Base-by-base conservation (phyloP, 805 yeast species). In the Kluyveromyces dobzhanskii region DNA sequence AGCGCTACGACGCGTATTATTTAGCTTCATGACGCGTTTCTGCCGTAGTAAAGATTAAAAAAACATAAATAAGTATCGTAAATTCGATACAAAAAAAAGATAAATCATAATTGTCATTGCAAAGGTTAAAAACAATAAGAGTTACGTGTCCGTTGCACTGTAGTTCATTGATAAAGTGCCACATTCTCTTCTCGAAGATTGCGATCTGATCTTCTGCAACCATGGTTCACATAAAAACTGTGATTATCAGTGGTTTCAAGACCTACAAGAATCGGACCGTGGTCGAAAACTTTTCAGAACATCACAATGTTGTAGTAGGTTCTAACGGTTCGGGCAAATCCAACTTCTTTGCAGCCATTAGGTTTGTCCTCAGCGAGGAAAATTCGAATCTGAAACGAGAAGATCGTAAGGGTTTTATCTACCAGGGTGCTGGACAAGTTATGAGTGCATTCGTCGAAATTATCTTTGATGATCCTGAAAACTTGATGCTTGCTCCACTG, bases 251-350 rank as follows among this genome's bases (percentile, higher is more conserved):
- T 56, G 97, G 97, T 26, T 90, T 90, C 67, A 87, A 86, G 62
- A 87, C 97, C 45, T 90, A 87, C 58, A 82, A 83, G 61, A 81
- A 84, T 51, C 78, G 85, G 30, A 84, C 95, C 0, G 71, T 76
- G 3, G 75, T 88, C 10, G 92, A 83, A 30, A 68, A 75, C 12
- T 66, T 92, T 24, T 81, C 94, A 1, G 90, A 94, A 0, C 76
- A 76, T 39, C 82, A 80, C 54, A 90, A 90, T 62, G 94, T 90
- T 16, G 78, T 83, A 12, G 86, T 88, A 24, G 97, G 97, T 2
- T 66, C 95, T 37, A 88, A 88, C 61, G 97, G 97, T n/a, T 84
- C 95, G 7, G 98, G 98, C 7, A 90, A 92, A 58, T 85, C 95
- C 30, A 90, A 92, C 59, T 83, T 90, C 62, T 92, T 90, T 59